Conservation (phyloP, 2,329 filamentous ascomycete species). For the Penicillium sp. region DNA sequence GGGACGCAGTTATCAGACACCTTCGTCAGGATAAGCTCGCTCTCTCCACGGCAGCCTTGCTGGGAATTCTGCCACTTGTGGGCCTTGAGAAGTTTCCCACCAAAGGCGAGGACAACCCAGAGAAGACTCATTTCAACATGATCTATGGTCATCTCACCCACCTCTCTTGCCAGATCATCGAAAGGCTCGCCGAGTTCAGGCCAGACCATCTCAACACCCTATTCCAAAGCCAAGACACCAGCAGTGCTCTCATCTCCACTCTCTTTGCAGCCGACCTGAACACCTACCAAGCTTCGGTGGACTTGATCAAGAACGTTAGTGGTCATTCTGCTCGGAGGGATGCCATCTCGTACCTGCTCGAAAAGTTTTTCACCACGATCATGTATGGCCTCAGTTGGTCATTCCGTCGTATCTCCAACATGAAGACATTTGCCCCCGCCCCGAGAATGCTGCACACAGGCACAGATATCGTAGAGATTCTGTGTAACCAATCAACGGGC, state of each 20-base stretch:
- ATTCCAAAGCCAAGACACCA: constrained; percentile 65
- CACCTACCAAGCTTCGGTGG: constrained; percentile 75
- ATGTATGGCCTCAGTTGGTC: constrained; percentile 58
- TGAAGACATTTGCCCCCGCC: constrained; percentile 59
- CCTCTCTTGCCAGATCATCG: constrained; percentile 70
- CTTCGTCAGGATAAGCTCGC: constrained; percentile 66
- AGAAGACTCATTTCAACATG: constrained; percentile 72
- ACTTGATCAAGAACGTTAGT: constrained; percentile 79
- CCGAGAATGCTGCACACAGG: constrained; percentile 61
- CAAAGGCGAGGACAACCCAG: constrained; percentile 45
- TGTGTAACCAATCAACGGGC: constrained; percentile 63
- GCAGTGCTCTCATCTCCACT: constrained; percentile 72
- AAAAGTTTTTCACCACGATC: constrained; percentile 55
- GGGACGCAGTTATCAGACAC: constrained; percentile 70
- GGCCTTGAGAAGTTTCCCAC: constrained; percentile 71
- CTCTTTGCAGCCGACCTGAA: constrained; percentile 78
- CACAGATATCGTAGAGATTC: constrained; percentile 61
- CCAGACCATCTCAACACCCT: constrained; percentile 66
- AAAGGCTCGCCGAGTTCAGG: constrained; percentile 74
- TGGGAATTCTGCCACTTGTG: constrained; percentile 68
- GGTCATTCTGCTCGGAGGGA: constrained; percentile 63
- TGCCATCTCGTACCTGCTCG: constrained; percentile 61
- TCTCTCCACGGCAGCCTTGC: constrained; percentile 71
- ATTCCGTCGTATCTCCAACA: constrained; percentile 54
- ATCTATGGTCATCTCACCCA: constrained; percentile 63